Percentiles rank a stretch among this genome's conserved stretches.
phyloP scores from a whole-genome alignment of 495 filamentous ascomycete species.

The Amorphotheca resinae region DNA sequence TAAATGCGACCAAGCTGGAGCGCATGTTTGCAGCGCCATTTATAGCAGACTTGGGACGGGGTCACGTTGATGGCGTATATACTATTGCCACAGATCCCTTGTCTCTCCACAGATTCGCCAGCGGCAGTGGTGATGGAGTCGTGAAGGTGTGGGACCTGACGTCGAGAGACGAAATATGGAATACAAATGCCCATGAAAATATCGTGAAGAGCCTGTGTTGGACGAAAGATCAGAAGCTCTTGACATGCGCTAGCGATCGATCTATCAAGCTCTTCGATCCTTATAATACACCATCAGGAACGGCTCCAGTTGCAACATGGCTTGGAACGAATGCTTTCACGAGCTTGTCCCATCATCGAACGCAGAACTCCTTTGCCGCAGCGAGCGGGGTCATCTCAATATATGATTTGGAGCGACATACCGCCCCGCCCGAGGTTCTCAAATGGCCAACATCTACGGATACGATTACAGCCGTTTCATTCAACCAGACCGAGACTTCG shows the following conservation, averaged over 20 bases:
- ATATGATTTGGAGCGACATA: slow-evolving; percentile 70
- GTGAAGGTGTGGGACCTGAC: slow-evolving; percentile 91
- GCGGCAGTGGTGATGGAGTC: slow-evolving; percentile 73
- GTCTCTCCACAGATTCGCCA: slow-evolving; percentile 58
- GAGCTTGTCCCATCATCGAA: slow-evolving; percentile 69
- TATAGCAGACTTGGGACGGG: slow-evolving; percentile 70
- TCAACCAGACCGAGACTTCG: slow-evolving; percentile 91
- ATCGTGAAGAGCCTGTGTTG: slow-evolving; percentile 88
- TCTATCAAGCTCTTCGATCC: slow-evolving; percentile 87
- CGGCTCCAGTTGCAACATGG: slow-evolving; percentile 64
- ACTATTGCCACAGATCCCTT: slow-evolving; percentile 57
- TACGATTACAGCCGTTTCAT: slow-evolving; percentile 80
- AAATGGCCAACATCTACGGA: slow-evolving; percentile 79
- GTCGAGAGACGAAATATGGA: slow-evolving; percentile 66
- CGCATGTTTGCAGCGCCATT: slow-evolving; percentile 95
- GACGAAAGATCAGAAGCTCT: slow-evolving; percentile 68
- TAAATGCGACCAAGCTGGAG: slow-evolving; percentile 89
- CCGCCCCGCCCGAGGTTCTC: slow-evolving; percentile 64
- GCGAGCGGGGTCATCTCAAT: slow-evolving; percentile 72
- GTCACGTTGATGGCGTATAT: slow-evolving; percentile 91
- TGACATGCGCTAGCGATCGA: slow-evolving; percentile 82
- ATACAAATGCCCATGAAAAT: slow-evolving; percentile 55
- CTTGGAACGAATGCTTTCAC: slow-evolving; percentile 74
- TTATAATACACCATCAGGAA: slow-evolving; percentile 52
- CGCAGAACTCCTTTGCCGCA: slow-evolving; percentile 59